Base-by-base conservation (phyloP, 805 yeast species). In the Debaryomyces hansenii region DNA sequence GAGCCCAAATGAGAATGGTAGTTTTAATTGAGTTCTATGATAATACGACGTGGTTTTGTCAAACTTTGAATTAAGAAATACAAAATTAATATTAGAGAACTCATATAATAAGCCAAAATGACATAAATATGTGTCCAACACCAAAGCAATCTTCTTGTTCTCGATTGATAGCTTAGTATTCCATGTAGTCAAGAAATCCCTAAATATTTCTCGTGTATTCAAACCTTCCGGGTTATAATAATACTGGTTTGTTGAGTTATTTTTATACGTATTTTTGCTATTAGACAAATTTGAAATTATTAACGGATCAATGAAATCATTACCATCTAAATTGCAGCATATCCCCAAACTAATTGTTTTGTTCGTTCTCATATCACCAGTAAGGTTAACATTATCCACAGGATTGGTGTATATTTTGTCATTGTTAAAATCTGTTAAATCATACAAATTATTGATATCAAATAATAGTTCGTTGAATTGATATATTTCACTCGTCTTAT, bases 261-360 rank as follows among this genome's bases (percentile, higher is more conserved):
- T 32, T 5, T 40, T 37, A 35, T 44, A 44, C 15, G 9, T 11
- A 31, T 29, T 27, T 10, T 28, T 31, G 20, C 37, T 34, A 18
- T 29, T 40, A 4, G 24, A 9, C 14, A 57, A 40, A 40, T 59
- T 59, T 14, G 58, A 40, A 1, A 62, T 49, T 4, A 62, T 51
- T 24, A 58, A 41, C 1, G 67, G 67, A n/a, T 52, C 47, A 14
- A 57, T 50, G 20, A 63, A 56, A 28, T 56, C 52, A 6, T 58
- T 39, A 14, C 59, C 61, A 9, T 47, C 37, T 5, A 57, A 42
- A 46, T 62, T 64, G 2, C 62, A 61, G 7, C 56, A 53, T 1
- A 62, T 12, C 0, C 64, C 54, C 5, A 64, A 16, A 6, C 65
- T 53, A 9, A 60, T 47, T 6, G 49, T 48, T 16, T 46, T 40